These are phyloP conservation scores for Pseudogymnoascus sp. DNA, from an alignment of 2,329 filamentous ascomycete genomes.

Conservation along the genomic window DNA sequence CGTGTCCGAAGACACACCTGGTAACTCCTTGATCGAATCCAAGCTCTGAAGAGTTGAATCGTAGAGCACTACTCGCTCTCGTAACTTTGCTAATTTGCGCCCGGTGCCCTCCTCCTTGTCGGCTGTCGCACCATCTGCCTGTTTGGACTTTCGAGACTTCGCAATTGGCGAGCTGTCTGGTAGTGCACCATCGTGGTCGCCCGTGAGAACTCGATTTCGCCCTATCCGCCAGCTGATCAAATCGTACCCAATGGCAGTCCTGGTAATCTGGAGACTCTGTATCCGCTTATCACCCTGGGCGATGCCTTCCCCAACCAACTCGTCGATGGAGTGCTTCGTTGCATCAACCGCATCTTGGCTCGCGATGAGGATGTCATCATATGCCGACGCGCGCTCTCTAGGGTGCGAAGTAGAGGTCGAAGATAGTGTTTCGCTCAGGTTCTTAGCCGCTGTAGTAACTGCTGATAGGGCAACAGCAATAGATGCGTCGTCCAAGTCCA, in stretches of 20 bases:
- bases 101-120: conserved; percentile 58
- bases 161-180: conserved; percentile 39
- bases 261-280: conserved; percentile 86
- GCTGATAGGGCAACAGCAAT: conserved; percentile 77
- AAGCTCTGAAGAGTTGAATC: conserved; percentile 86
- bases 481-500: conserved; percentile 84
- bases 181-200: conserved; percentile 67
- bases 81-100: conserved; percentile 68
- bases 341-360: conserved; percentile 93
- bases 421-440: conserved; percentile 40
- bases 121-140: conserved; percentile 39
- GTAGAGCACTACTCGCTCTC: conserved; percentile 82
- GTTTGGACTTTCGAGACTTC: conserved; percentile 42
- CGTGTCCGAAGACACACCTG: conserved; percentile 79
- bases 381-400: conserved; percentile 71
- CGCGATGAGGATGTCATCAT: conserved; percentile 81
- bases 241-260: conserved; percentile 87
- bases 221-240: conserved; percentile 93
- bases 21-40: conserved; percentile 79
- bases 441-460: conserved; percentile 47
- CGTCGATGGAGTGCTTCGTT: conserved; percentile 87
- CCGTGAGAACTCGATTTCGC: conserved; percentile 80
- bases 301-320: conserved; percentile 74
- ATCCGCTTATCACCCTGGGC: conserved; percentile 76
- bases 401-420: conserved; percentile 37